These are phyloP conservation scores for Vitellaria paradoxa DNA, from an alignment of 179 eudicot genomes.

Conservation along the genomic window DNA sequence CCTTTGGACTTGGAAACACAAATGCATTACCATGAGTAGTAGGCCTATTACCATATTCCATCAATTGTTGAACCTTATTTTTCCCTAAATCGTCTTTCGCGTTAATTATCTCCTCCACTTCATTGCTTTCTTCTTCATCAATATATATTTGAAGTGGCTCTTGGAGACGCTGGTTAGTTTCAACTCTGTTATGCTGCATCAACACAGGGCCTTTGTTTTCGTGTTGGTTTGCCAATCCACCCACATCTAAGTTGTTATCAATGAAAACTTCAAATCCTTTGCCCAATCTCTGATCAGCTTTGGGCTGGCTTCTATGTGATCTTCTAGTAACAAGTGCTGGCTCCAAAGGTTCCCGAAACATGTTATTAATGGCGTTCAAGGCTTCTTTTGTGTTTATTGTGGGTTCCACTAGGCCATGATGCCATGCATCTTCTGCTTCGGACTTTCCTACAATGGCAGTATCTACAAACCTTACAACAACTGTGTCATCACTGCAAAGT, in stretches of 20 bases:
- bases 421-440: conserved; percentile 79
- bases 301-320: conserved; percentile 35
- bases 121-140: conserved; percentile 48
- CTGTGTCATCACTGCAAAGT: conserved; percentile 42
- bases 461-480: conserved; percentile 64
- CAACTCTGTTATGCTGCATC: background rate
- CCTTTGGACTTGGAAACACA: conserved; percentile 51
- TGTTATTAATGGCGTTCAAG: conserved; percentile 68
- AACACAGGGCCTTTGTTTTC: conserved; percentile 4
- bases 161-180: conserved; percentile 24
- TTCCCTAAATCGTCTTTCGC: conserved; percentile 30
- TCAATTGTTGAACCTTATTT: conserved; percentile 3
- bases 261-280: conserved; percentile 54
- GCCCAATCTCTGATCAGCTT: conserved; percentile 28
- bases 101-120: conserved; percentile 18
- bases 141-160: conserved; percentile 62
- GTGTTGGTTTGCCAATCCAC: conserved; percentile 24
- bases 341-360: conserved; percentile 87
- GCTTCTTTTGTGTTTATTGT: conserved; percentile 91
- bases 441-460: conserved; percentile 73
- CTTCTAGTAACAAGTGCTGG: conserved; percentile 43
- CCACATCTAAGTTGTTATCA: conserved; percentile 47
- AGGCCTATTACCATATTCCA: background rate
- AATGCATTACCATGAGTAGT: conserved; percentile 22
- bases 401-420: conserved; percentile 94